phyloP scores from a whole-genome alignment of 2,329 filamentous ascomycete genomes.

The Thielaviopsis musarum region DNA sequence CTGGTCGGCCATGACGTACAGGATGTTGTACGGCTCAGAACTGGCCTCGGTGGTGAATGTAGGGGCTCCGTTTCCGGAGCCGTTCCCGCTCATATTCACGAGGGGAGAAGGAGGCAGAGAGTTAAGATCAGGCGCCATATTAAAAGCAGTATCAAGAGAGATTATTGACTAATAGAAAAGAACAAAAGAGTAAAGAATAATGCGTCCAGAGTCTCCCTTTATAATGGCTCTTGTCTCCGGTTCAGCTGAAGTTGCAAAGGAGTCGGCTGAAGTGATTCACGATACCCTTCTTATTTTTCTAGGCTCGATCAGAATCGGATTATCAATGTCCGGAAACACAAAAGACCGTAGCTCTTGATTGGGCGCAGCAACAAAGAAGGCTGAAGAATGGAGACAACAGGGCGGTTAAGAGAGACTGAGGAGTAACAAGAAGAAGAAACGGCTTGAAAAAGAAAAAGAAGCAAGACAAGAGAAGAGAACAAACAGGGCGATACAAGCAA shows the following conservation, averaged over 20 bases:
- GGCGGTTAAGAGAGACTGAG: background rate
- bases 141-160: background rate
- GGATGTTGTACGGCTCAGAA: conserved; percentile 25
- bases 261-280: background rate
- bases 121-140: conserved; percentile 61
- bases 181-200: background rate
- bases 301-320: background rate
- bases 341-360: background rate
- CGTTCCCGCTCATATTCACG: conserved; percentile 15
- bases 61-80: conserved; percentile 12
- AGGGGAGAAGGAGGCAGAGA: conserved; percentile 43
- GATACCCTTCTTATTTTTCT: background rate
- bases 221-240: background rate
- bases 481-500: background rate
- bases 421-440: background rate
- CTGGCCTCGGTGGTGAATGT: conserved; percentile 2
- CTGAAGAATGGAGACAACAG: background rate
- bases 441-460: background rate
- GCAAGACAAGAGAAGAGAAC: background rate
- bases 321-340: background rate
- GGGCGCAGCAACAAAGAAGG: background rate
- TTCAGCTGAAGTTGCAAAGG: background rate
- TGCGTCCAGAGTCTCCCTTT: background rate
- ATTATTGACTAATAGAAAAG: background rate
- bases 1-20: conserved; percentile 94